Conservation (phyloP, 2,329 filamentous ascomycete genomes). For the Xylariaceae sp. region DNA sequence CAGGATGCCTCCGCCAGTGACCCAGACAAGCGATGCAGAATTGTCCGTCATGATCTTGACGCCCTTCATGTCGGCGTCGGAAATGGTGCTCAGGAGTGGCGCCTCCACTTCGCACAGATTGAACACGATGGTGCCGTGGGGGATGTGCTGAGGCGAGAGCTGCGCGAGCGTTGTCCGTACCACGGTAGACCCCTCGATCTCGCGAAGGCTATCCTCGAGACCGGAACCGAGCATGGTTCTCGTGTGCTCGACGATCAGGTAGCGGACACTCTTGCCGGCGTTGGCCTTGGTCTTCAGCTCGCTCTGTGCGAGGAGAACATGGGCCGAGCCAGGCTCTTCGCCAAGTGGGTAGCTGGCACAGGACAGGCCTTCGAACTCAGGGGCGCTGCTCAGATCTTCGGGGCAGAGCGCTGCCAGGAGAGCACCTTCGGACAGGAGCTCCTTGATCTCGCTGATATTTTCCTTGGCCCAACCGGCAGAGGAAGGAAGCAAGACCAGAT, state of each 20-base stretch:
- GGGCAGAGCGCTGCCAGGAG: background rate
- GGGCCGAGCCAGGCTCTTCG: too few species aligned
- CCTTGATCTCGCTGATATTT: background rate
- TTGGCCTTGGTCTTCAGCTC: background rate
- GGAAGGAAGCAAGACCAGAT: conserved; percentile 1
- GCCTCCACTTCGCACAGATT: conserved; percentile 7
- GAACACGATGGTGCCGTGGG: conserved; percentile 3
- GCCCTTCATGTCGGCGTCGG: conserved; percentile 9
- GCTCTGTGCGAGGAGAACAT: background rate
- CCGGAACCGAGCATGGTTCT: conserved; percentile 1
- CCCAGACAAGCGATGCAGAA: conserved; percentile 11
- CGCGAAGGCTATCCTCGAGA: background rate
- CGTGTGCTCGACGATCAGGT: conserved; percentile 9
- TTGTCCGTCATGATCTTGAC: conserved; percentile 15
- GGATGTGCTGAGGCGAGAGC: conserved; percentile 4
- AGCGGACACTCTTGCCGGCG: background rate
- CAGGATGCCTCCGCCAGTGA: conserved; percentile 7
- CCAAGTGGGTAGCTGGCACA: background rate
- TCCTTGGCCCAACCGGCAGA: background rate
- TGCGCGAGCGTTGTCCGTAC: conserved; percentile 1
- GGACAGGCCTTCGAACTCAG: background rate
- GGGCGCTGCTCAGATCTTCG: background rate
- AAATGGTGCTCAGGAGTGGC: conserved; percentile 9
- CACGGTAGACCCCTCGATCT: background rate
- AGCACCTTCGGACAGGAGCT: background rate